Conservation (phyloP, 2,329 filamentous ascomycete genomes). For the Didymella sp. region DNA sequence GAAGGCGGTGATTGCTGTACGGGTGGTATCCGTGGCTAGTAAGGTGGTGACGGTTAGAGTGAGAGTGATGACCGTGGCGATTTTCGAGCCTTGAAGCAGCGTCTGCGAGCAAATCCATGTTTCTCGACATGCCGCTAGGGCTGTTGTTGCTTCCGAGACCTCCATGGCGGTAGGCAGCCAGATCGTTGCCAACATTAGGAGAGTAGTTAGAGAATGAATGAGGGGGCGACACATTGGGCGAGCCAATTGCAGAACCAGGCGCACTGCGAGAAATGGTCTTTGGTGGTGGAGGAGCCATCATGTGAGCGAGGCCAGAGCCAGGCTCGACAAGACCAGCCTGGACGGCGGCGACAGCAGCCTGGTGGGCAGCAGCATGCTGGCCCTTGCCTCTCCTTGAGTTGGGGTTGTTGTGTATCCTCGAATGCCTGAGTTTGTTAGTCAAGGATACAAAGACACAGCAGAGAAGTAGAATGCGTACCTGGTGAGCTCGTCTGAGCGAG, state of each 20-base stretch:
- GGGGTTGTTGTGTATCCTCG: conserved; percentile 98
- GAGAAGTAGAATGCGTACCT: conserved; percentile 23
- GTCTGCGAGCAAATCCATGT: conserved; percentile 74
- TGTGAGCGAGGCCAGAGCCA: conserved; percentile 58
- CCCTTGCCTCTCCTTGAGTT: conserved; percentile 96
- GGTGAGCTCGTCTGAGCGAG: conserved; percentile 93
- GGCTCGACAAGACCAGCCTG: conserved; percentile 60
- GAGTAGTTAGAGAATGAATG: conserved; percentile 77
- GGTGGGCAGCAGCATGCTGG: conserved; percentile 67
- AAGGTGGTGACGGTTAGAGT: conserved; percentile 49
- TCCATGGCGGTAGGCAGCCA: conserved; percentile 61
- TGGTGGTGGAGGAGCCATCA: conserved; percentile 78
- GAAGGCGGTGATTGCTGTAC: conserved; percentile 65
- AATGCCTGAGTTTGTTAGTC: conserved; percentile 68
- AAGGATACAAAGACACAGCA: background rate
- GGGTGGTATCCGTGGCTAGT: conserved; percentile 54
- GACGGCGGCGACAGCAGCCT: conserved; percentile 62
- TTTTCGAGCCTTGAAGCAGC: conserved; percentile 72
- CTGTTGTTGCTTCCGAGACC: conserved; percentile 50
- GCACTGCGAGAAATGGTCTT: conserved; percentile 87
- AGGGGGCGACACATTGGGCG: conserved; percentile 95
- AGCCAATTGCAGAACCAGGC: conserved; percentile 82
- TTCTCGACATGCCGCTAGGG: conserved; percentile 59
- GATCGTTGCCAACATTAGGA: conserved; percentile 63
- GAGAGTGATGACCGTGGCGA: conserved; percentile 57